Evolutionary conservation across 805 yeast genomes (phyloP).

Genomic region (Clavispora fructus): DNA sequence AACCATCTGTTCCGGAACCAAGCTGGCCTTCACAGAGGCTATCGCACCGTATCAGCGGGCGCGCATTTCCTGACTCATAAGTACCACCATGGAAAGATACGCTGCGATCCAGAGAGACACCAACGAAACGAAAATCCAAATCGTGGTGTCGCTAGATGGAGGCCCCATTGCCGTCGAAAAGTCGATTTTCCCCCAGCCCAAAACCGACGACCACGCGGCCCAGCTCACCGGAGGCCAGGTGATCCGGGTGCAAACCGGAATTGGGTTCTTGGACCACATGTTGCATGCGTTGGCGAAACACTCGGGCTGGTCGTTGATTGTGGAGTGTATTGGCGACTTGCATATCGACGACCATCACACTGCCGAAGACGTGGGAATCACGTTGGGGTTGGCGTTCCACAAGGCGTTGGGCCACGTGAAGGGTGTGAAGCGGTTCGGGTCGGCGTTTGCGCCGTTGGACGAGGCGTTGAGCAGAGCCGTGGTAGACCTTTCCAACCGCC

Average conservation of each 20-base stretch:
- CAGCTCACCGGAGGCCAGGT: conserved; percentile 68
- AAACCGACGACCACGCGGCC: conserved; percentile 47
- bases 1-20: no score
- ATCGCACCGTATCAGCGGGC: neutral
- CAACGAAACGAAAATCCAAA: conserved; percentile 90
- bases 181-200: conserved; percentile 44
- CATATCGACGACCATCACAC: conserved; percentile 98
- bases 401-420: conserved; percentile 82
- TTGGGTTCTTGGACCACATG: conserved; percentile 97
- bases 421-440: conserved; percentile 91
- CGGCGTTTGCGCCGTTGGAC: conserved; percentile 92
- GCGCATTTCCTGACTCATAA: neutral
- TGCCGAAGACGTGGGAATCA: conserved; percentile 92
- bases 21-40: neutral
- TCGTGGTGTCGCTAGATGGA: conserved; percentile 80
- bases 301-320: conserved; percentile 87
- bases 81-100: conserved; percentile 9
- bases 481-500: conserved; percentile 91
- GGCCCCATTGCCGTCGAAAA: conserved; percentile 64
- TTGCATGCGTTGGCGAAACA: conserved; percentile 95
- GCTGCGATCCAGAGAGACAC: conserved; percentile 66
- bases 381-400: conserved; percentile 85
- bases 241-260: conserved; percentile 81
- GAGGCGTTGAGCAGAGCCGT: conserved; percentile 95
- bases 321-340: conserved; percentile 89